Conservation (phyloP, 2,329 filamentous ascomycete species). For the Cladobotryum mycophilum region DNA sequence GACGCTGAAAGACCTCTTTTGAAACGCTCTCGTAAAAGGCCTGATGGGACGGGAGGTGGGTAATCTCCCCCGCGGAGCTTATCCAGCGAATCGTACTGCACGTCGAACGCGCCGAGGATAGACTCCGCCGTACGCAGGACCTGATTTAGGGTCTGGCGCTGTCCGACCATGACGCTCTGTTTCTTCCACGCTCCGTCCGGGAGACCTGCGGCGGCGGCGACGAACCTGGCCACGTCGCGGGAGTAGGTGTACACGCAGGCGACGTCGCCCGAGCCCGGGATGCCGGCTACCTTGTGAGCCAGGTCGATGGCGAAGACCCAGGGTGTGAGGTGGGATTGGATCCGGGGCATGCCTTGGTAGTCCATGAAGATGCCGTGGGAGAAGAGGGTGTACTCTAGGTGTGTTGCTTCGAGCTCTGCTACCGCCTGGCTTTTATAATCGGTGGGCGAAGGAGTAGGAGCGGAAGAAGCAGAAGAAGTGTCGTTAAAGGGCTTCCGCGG, state of each 20-base stretch:
- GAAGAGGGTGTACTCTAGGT: constrained; percentile 1
- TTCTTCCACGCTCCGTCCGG: not conserved
- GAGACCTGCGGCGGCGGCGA: not conserved
- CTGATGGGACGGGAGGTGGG: no score
- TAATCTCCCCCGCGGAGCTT: no score
- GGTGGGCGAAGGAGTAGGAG: no score
- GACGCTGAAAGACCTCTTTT: no score
- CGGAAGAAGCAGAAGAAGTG: no score
- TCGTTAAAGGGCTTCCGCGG: not conserved
- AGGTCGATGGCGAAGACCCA: constrained; percentile 1
- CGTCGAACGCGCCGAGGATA: not conserved
- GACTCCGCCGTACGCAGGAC: not conserved
- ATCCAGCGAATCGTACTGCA: not conserved
- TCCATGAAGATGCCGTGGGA: not conserved
- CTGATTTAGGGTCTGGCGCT: not conserved
- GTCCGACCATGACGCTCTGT: not conserved
- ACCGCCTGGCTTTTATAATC: not conserved
- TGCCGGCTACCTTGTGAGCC: not conserved
- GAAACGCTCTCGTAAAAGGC: no score
- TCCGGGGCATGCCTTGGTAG: not conserved
- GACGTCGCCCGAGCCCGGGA: not conserved
- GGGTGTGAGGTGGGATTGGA: not conserved
- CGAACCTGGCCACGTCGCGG: not conserved
- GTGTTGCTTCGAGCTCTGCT: not conserved
- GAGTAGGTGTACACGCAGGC: not conserved